Base-by-base conservation (phyloP, 371 early-diverging fungal species). In the Haplosporangium sp. region DNA sequence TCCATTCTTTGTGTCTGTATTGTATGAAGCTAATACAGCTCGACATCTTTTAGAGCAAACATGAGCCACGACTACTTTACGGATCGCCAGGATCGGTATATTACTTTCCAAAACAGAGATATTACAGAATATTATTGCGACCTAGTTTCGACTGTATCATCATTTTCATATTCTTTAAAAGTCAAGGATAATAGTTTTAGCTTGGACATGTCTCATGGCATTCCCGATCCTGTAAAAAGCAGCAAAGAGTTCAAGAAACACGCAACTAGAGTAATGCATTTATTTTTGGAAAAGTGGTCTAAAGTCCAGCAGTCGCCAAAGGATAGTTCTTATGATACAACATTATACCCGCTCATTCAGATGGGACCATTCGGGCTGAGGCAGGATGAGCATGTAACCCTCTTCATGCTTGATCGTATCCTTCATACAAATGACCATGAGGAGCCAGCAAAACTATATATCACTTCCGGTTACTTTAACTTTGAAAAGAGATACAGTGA, bases 401-500 rank as follows among this genome's bases (percentile, higher is more conserved):
- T 88, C 1, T 79, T 77, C 13, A 77, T 97, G 19, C 75, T 97
- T 38, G 84, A 88, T 7, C 60, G 73, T 9, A 57, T 90, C 3
- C 76, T 86, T 45, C 73, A 75, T 65, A 83, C 62, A 61, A 77
- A 70, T 8, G 65, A 63, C 2, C 74, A 81, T 38, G 53, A 82
- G 1, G 78, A 61, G 19, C 62, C 67, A 19, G 86, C 91, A 85
- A 85, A 85, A 3, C 86, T 89, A 52, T 84, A 90, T 67, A 85
- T 97, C 56, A 92, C 95, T 0, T 95, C 97, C 4, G 97, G 96
- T n/a, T 98, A 98, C 72, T 94, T 98, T 70, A 98, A 98, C 82
- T 92, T 98, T 63, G 92, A 94, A 0, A 87, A 92, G 10, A 74
- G 83, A 40, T 91, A 91, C 84, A 89, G 91, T 52, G 62, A 86